Percentiles rank a stretch among this genome's conserved stretches.
Conservation (phyloP, 2,329 filamentous ascomycete species). For the Clarireedia hainanense region DNA sequence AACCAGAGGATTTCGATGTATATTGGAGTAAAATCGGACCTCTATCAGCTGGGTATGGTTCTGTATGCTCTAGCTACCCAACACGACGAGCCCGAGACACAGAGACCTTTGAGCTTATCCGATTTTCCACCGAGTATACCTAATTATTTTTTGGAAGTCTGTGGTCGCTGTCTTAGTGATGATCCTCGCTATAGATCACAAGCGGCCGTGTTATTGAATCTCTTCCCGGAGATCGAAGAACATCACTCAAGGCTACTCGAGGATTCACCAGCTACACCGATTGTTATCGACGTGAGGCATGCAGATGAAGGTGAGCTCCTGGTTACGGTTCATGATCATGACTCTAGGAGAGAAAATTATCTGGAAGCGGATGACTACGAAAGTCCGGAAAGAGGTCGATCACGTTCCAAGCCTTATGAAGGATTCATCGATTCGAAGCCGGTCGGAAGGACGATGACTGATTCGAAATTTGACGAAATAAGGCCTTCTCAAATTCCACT, state of each 20-base stretch:
- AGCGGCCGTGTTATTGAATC: slow-evolving; percentile 61
- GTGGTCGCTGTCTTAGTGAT: slow-evolving; percentile 61
- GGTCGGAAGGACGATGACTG: not conserved
- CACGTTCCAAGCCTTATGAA: slow-evolving; percentile 19
- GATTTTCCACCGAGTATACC: slow-evolving; percentile 57
- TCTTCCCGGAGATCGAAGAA: slow-evolving; percentile 50
- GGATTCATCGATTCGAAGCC: not conserved
- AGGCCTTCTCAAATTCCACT: slow-evolving; percentile 7
- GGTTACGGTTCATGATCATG: slow-evolving; percentile 5
- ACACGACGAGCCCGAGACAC: slow-evolving; percentile 81
- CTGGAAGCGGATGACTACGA: slow-evolving; percentile 10
- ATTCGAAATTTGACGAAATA: not conserved
- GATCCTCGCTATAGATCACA: slow-evolving; percentile 65
- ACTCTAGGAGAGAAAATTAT: not conserved
- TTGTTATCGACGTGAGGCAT: slow-evolving; percentile 25
- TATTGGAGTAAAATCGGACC: slow-evolving; percentile 94
- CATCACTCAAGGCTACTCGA: slow-evolving; percentile 7
- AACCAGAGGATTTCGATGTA: slow-evolving; percentile 92
- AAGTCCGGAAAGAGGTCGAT: slow-evolving; percentile 26
- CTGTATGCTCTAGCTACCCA: slow-evolving; percentile 85
- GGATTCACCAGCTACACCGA: slow-evolving; percentile 15
- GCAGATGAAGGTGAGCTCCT: slow-evolving; percentile 7
- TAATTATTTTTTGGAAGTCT: slow-evolving; percentile 74
- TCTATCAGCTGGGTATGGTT: slow-evolving; percentile 93
- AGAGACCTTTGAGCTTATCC: slow-evolving; percentile 58